Percentiles rank a stretch among this genome's conserved stretches.
Conservation (phyloP, 164 flowering plant genomes). For the Paratinospora sagittata region DNA sequence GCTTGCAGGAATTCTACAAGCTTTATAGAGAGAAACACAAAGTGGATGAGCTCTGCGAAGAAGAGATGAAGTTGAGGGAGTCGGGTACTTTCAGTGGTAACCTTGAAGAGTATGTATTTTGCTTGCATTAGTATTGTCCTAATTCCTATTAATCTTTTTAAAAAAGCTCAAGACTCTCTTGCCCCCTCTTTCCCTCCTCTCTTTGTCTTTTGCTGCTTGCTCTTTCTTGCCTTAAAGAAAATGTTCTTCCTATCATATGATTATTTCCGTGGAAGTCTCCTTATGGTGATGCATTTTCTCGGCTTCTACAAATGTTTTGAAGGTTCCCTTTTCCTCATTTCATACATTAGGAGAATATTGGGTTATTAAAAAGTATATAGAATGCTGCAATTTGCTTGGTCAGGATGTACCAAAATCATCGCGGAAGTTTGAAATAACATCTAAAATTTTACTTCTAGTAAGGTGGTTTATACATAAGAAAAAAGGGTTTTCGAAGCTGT, state of each 20-base stretch:
- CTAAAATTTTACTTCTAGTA: not conserved
- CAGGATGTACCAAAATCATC: not conserved
- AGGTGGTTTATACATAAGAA: not conserved
- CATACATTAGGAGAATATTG: not conserved
- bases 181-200: not conserved
- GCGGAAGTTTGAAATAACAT: not conserved
- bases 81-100: conserved; percentile 77
- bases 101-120: conserved; percentile 92
- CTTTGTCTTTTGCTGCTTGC: not conserved
- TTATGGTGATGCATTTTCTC: not conserved
- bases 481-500: not conserved
- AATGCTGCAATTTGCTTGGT: not conserved
- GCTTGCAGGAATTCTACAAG: conserved; percentile 80
- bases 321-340: not conserved
- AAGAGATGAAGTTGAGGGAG: conserved; percentile 83
- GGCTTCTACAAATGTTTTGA: not conserved
- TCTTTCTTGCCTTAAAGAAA: not conserved
- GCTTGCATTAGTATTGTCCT: not conserved
- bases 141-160: not conserved
- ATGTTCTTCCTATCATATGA: too few relatives aligned
- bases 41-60: conserved; percentile 78
- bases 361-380: not conserved
- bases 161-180: not conserved
- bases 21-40: conserved; percentile 67
- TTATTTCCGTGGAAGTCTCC: too few relatives aligned